Percentiles rank a stretch among this genome's conserved stretches.
These are phyloP conservation scores for Tieghemostelium lacteum DNA, from an alignment of 78 protist species.

Conservation along the genomic window DNA sequence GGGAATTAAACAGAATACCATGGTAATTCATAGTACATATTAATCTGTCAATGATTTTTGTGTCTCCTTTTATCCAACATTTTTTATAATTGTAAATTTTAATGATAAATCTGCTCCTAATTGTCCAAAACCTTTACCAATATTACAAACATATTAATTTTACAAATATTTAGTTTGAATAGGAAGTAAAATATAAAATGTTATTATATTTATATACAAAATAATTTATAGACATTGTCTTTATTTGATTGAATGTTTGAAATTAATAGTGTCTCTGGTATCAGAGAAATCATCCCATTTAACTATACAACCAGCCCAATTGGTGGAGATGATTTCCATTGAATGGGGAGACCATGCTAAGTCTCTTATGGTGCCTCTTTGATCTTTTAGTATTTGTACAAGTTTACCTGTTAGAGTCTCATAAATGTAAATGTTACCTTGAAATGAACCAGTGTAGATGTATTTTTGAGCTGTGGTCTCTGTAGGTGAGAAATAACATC, in stretches of 20 bases:
- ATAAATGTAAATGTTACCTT: constrained; percentile 75
- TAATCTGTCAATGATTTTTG: not conserved
- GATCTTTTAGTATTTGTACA: constrained; percentile 14
- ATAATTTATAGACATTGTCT: no score
- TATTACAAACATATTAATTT: no score
- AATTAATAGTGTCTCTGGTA: not conserved
- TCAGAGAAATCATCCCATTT: not conserved
- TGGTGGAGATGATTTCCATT: constrained; percentile 21
- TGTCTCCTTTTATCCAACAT: not conserved
- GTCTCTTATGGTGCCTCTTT: constrained; percentile 19
- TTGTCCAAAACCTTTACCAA: no score
- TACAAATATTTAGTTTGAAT: no score
- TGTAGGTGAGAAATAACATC: constrained; percentile 85
- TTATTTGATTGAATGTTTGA: not conserved
- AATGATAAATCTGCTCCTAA: no score
- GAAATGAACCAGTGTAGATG: constrained; percentile 83
- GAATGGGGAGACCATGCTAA: constrained; percentile 49
- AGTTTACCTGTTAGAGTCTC: constrained; percentile 65
- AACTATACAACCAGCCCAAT: not conserved
- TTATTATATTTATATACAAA: no score
- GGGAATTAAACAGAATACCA: not conserved
- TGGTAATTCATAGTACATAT: not conserved
- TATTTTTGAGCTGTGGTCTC: constrained; percentile 89
- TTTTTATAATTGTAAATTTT: no score
- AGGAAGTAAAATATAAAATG: not conserved